Percentiles rank a stretch among this genome's conserved stretches.
phyloP scores from a whole-genome alignment of 768 basidiomycete genomes.

The Auricularia heimuer region DNA sequence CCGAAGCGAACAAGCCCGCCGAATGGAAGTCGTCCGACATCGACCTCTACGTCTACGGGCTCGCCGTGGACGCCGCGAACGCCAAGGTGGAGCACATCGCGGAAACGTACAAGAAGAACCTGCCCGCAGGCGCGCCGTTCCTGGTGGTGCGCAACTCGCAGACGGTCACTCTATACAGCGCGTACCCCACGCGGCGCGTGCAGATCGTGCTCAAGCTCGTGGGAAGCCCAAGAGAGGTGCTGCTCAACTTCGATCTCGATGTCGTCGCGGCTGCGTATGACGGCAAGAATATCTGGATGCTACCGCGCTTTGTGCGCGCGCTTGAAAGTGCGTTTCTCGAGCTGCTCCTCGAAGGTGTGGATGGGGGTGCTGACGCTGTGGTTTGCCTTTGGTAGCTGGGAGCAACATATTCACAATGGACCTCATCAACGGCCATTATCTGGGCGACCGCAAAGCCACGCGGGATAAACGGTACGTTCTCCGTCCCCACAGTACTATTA shows the following conservation, averaged over 20 bases:
- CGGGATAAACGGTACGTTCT: slow-evolving; percentile 11
- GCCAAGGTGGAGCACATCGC: slow-evolving; percentile 8
- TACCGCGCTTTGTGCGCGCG: slow-evolving; percentile 9
- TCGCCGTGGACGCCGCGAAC: slow-evolving; percentile 5
- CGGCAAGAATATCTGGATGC: slow-evolving; percentile 9
- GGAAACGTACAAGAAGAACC: slow-evolving; percentile 8
- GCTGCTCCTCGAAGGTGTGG: background rate
- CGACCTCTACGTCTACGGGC: slow-evolving; percentile 10
- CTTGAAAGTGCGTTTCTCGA: slow-evolving; percentile 7
- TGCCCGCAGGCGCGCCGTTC: background rate
- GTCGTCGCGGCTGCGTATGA: slow-evolving; percentile 9
- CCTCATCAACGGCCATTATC: slow-evolving; percentile 10
- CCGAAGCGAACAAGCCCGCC: slow-evolving; percentile 1
- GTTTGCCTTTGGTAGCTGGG: slow-evolving; percentile 2
- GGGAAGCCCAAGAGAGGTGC: slow-evolving; percentile 6
- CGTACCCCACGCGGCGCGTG: slow-evolving; percentile 5
- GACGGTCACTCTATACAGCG: slow-evolving; percentile 9
- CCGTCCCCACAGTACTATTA: too few relatives aligned
- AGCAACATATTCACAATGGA: slow-evolving; percentile 12
- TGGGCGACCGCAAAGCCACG: slow-evolving; percentile 8
- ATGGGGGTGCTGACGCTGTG: too few relatives aligned
- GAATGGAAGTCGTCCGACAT: slow-evolving; percentile 9
- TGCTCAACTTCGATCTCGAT: slow-evolving; percentile 12
- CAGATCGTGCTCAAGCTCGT: slow-evolving; percentile 10
- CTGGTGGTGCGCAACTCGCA: slow-evolving; percentile 10